A percentile compares a stretch with the other conserved stretches of the same genome.
Evolutionary conservation across 78 protist species (phyloP).

Genomic region (Mastigamoeba balamuthi): DNA sequence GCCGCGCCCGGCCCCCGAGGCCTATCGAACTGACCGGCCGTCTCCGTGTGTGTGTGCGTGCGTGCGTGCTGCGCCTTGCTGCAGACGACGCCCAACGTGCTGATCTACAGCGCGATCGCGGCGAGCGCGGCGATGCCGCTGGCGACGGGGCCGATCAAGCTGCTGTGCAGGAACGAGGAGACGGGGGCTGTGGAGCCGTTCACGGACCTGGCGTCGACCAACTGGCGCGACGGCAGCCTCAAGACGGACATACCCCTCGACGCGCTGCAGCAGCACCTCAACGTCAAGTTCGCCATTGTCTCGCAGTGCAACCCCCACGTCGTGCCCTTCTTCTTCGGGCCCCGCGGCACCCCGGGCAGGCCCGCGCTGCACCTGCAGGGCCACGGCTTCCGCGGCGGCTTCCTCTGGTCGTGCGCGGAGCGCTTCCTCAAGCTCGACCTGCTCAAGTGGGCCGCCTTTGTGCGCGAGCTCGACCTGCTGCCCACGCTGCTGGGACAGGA

Average conservation of each 20-base stretch:
- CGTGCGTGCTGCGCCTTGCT: too few relatives aligned
- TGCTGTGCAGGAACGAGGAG: not conserved
- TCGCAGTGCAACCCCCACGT: conserved; percentile 45
- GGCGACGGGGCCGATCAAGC: not conserved
- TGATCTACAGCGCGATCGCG: conserved; percentile 16
- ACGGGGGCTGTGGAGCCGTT: not conserved
- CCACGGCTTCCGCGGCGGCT: not conserved
- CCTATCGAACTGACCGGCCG: too few relatives aligned
- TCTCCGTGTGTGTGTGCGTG: too few relatives aligned
- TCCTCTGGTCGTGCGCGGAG: not conserved
- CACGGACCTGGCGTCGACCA: not conserved
- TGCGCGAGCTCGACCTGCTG: not conserved
- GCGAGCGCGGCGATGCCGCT: conserved; percentile 34
- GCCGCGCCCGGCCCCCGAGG: too few relatives aligned
- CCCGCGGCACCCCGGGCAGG: not conserved
- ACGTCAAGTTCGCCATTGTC: conserved; percentile 28
- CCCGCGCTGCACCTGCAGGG: not conserved
- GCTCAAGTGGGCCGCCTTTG: not conserved
- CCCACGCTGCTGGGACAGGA: not conserved
- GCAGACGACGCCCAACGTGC: conserved; percentile 28
- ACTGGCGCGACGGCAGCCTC: conserved; percentile 9
- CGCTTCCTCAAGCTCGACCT: not conserved
- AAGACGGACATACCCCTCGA: conserved; percentile 19
- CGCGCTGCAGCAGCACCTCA: conserved; percentile 17
- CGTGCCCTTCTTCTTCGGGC: conserved; percentile 9